phyloP scores from a whole-genome alignment of 2,329 filamentous ascomycete genomes.

The Colletotrichum theobromicola region DNA sequence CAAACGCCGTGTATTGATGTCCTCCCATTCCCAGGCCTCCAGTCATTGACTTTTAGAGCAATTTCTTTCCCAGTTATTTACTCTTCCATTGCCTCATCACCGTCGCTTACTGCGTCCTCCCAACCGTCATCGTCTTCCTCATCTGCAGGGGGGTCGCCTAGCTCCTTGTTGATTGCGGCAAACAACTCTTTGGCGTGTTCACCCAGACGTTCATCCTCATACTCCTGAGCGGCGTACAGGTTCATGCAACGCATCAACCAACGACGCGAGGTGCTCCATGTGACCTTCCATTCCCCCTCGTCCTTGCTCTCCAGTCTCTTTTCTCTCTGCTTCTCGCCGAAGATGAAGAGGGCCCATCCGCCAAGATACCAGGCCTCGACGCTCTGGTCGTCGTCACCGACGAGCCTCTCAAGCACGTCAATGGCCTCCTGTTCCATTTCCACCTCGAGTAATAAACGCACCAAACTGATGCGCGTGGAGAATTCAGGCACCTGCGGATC shows the following conservation, averaged over 20 bases:
- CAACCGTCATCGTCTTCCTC: constrained; percentile 57
- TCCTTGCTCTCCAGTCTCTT: constrained; percentile 27
- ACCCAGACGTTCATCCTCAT: constrained; percentile 81
- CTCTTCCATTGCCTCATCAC: constrained; percentile 59
- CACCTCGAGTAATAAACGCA: constrained; percentile 87
- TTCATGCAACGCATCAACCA: constrained; percentile 84
- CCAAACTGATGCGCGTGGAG: constrained; percentile 81
- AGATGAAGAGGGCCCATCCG: constrained; percentile 87
- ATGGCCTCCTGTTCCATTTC: constrained; percentile 85
- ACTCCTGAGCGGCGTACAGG: constrained; percentile 80
- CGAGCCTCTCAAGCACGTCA: constrained; percentile 81
- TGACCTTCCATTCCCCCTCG: constrained; percentile 61
- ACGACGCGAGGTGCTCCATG: constrained; percentile 76
- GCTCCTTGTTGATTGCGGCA: constrained; percentile 63
- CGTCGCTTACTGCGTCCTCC: constrained; percentile 51
- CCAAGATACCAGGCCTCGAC: constrained; percentile 98
- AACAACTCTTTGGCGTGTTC: constrained; percentile 78
- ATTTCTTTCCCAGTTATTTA: background rate
- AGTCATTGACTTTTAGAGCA: background rate
- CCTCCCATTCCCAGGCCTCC: background rate
- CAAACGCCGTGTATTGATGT: constrained; percentile 3
- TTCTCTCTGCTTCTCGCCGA: constrained; percentile 71
- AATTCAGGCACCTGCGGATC: constrained; percentile 83
- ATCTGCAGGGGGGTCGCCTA: constrained; percentile 64
- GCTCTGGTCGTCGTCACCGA: constrained; percentile 89